Evolutionary conservation across 495 filamentous ascomycete species (phyloP), one percentile per base, ranked within the genome.

Genomic region (Hypoxylon rickii): DNA sequence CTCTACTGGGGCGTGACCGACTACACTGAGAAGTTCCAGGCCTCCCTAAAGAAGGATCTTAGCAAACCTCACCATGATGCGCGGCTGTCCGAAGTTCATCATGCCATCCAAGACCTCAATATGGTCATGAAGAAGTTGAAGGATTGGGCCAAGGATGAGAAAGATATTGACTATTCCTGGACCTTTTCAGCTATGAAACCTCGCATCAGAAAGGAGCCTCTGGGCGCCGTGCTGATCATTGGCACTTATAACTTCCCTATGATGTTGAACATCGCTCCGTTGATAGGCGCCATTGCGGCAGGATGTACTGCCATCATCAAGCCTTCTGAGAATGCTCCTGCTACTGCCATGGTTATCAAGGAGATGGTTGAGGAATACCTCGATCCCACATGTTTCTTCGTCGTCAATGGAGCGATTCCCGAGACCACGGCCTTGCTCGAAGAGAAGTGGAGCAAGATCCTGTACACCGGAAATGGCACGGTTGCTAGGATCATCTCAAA

Each of bases 361-460:
- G 84, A 86, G 69, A 78, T 96, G 55, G 65, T 95, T 29, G 79
- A 87, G 66, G 75, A 82, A 12, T 79, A 80, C 22, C 82, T 97
- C 26, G 94, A 97, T 71, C 83, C 82, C 19, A 80, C 80, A n/a
- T 85, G 84, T 56, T 96, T 90, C 68, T 75, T 77, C 13, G 78
- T 93, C 43, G 79, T 96, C 49, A 92, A 96, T 70, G 94, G 94
- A 45, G 83, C 76, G 6, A 66, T 96, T 22, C 77, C 86, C 18
- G 90, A 96, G 78, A 89, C 88, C 2, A 89, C 88, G 13, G 86
- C 86, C 4, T 73, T 97, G 26, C 77, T 98, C 10, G 83, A 91
- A 43, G 83, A 92, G 72, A 91, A 91, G 64, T 98, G 92, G 90
- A 92, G 95, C 72, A 96, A 96, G 79, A 93, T 98, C 61, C 93